phyloP scores from a whole-genome alignment of 305 asterid genomes.

The Caryopteris hybrid region DNA sequence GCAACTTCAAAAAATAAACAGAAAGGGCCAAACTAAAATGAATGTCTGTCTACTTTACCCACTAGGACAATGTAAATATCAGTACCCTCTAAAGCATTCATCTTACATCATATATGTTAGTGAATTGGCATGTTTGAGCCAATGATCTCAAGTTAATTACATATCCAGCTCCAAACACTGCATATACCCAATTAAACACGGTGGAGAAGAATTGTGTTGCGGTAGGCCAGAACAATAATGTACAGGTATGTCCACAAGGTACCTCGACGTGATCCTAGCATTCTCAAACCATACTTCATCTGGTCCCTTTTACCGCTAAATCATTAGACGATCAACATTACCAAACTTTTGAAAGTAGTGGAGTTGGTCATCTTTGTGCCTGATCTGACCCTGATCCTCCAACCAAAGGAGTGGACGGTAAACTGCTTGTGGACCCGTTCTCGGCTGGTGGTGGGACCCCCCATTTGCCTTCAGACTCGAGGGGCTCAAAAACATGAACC shows the following conservation, averaged over 20 bases:
- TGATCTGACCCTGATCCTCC: conserved; percentile 41
- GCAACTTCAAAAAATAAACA: not conserved
- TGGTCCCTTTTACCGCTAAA: too few species aligned
- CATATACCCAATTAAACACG: too few species aligned
- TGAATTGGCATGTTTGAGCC: conserved; percentile 24
- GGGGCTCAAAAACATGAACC: conserved; percentile 58
- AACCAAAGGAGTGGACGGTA: conserved; percentile 34
- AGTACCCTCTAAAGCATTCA: conserved; percentile 14
- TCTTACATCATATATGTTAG: conserved; percentile 26
- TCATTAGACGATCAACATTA: conserved; percentile 16
- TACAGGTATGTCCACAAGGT: conserved; percentile 25
- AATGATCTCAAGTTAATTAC: conserved; percentile 25
- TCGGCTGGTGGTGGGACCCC: conserved; percentile 50
- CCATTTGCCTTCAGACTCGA: conserved; percentile 59
- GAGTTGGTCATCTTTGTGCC: conserved; percentile 41
- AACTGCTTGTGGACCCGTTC: conserved; percentile 40
- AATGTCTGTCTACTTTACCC: too few species aligned
- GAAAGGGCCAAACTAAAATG: not conserved
- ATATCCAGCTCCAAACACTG: conserved; percentile 30
- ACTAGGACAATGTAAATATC: too few species aligned
- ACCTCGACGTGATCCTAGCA: not conserved
- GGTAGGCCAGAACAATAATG: conserved; percentile 16
- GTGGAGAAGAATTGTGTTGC: conserved; percentile 2
- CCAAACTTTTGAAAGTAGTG: conserved; percentile 6
- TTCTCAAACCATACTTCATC: too few species aligned